Evolutionary conservation across 208 protist species (phyloP).

Genomic region (Trypanosoma avium): DNA sequence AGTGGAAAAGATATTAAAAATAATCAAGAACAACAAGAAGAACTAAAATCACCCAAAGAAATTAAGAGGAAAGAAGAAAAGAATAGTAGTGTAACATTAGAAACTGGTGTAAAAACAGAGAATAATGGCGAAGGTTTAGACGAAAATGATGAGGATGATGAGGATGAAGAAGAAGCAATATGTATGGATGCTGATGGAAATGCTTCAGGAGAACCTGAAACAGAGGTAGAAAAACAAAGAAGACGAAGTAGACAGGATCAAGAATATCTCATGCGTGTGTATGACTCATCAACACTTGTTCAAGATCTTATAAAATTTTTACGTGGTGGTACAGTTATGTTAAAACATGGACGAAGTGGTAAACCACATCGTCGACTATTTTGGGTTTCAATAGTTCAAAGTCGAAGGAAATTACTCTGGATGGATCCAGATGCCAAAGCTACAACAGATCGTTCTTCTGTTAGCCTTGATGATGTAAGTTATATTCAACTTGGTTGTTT

Average conservation of each 20-base stretch:
- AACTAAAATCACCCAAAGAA: background rate
- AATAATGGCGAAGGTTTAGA: background rate
- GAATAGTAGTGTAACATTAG: too few species aligned
- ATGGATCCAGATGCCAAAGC: constrained; percentile 51
- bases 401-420: constrained; percentile 69
- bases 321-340: constrained; percentile 76
- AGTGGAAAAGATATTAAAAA: background rate
- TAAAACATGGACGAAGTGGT: constrained; percentile 90
- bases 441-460: constrained; percentile 46
- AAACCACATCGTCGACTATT: constrained; percentile 90
- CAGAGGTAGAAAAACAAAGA: constrained; percentile 30
- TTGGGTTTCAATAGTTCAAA: constrained; percentile 66
- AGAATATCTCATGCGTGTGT: constrained; percentile 80
- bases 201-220: background rate
- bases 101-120: background rate
- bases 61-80: too few species aligned
- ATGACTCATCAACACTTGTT: constrained; percentile 86
- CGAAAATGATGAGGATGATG: background rate
- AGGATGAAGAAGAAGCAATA: constrained; percentile 2
- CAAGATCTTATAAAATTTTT: constrained; percentile 85
- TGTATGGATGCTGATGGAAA: background rate
- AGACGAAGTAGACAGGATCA: constrained; percentile 30
- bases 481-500: constrained; percentile 90
- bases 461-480: constrained; percentile 75
- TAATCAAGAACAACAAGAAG: background rate